These are phyloP conservation scores for Dalbergia oliveri DNA, from an alignment of 306 rosid species.

Conservation along the genomic window DNA sequence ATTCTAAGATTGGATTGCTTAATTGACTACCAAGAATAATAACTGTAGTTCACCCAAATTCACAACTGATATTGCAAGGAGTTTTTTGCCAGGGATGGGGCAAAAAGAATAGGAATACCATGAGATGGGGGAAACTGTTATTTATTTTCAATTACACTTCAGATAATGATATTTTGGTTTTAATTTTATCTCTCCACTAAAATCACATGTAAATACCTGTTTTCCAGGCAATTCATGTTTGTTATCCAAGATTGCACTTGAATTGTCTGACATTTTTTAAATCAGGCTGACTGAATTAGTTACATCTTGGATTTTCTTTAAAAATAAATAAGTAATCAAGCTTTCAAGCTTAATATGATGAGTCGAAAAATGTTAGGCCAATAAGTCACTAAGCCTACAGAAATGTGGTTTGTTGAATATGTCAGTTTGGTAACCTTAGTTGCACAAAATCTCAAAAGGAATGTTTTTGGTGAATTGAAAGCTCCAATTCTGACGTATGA, in stretches of 20 bases:
- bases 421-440: neutral
- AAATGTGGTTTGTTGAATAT: conserved; percentile 10
- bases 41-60: neutral
- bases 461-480: conserved; percentile 7
- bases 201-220: neutral
- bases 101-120: neutral
- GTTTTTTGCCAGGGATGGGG: conserved; percentile 5
- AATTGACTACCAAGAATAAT: conserved; percentile 24
- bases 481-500: conserved; percentile 4
- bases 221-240: conserved; percentile 4
- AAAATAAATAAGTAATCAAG: conserved; percentile 16
- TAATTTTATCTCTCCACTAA: neutral
- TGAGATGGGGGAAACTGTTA: conserved; percentile 2
- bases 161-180: neutral
- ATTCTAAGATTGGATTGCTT: neutral
- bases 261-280: conserved; percentile 7
- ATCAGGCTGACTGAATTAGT: neutral
- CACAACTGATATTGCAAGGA: conserved; percentile 22
- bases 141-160: neutral
- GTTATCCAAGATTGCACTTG: neutral
- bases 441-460: neutral
- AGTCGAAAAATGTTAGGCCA: too few relatives aligned
- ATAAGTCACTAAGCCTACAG: conserved; percentile 8
- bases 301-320: conserved; percentile 5
- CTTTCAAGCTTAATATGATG: neutral